These are phyloP conservation scores for Pholiota molesta DNA, from an alignment of 768 basidiomycete genomes.

Conservation along the genomic window DNA sequence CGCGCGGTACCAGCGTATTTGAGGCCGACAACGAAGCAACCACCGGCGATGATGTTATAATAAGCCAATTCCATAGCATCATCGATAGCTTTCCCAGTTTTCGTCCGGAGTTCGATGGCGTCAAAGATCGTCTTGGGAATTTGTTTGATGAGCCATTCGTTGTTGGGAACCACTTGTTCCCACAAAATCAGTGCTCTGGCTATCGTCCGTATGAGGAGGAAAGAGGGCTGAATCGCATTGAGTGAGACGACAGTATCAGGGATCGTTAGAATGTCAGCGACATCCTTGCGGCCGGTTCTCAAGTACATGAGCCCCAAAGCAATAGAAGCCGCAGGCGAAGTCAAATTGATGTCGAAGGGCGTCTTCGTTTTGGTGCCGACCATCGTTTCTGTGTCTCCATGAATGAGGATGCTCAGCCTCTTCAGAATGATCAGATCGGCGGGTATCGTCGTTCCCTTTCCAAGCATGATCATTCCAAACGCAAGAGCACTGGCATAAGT, in stretches of 20 bases:
- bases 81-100: conserved; percentile 52
- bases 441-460: conserved; percentile 76
- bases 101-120: conserved; percentile 56
- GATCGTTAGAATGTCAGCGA: conserved; percentile 83
- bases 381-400: conserved; percentile 62
- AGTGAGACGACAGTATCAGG: conserved; percentile 81
- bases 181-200: conserved; percentile 85
- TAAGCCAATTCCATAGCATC: conserved; percentile 87
- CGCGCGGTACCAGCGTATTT: conserved; percentile 95
- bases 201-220: conserved; percentile 81
- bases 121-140: conserved; percentile 69
- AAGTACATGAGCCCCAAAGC: conserved; percentile 94
- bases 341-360: conserved; percentile 84
- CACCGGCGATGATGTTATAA: conserved; percentile 88
- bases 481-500: conserved; percentile 86
- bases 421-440: conserved; percentile 74
- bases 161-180: conserved; percentile 71
- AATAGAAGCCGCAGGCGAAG: conserved; percentile 89
- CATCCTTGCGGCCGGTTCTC: conserved; percentile 78
- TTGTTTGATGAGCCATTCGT: conserved; percentile 72
- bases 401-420: conserved; percentile 73
- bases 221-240: conserved; percentile 86
- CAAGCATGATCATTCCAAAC: conserved; percentile 97
- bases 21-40: conserved; percentile 88
- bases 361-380: conserved; percentile 37